phyloP scores from a whole-genome alignment of 768 basidiomycete species.

The Leccinum pellstonianum region DNA sequence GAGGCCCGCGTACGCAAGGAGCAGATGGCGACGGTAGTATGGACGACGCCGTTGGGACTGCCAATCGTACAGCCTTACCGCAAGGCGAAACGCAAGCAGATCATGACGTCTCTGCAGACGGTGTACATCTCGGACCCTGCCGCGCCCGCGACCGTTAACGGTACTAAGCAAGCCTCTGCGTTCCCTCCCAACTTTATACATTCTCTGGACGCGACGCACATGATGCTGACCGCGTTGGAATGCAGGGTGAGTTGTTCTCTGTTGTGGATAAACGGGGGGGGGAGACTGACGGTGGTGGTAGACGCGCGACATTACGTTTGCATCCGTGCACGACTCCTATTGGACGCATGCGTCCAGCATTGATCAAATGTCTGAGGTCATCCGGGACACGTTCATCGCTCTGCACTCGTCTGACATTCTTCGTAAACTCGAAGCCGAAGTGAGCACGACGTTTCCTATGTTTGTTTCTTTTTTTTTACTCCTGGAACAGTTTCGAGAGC shows the following conservation, averaged over 20 bases:
- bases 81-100: constrained; percentile 76
- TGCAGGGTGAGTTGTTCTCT: constrained; percentile 58
- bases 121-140: constrained; percentile 90
- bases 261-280: neutral
- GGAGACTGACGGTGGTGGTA: constrained; percentile 29
- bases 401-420: constrained; percentile 89
- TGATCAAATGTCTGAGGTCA: constrained; percentile 84
- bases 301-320: constrained; percentile 79
- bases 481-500: constrained; percentile 60
- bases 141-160: constrained; percentile 72
- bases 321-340: constrained; percentile 98
- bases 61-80: constrained; percentile 97
- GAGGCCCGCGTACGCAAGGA: constrained; percentile 63
- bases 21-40: constrained; percentile 93
- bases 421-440: constrained; percentile 68
- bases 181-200: constrained; percentile 99
- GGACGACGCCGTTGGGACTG: constrained; percentile 94
- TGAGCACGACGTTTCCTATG: constrained; percentile 31
- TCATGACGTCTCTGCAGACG: constrained; percentile 80
- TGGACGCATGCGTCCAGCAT: constrained; percentile 94
- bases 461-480: neutral
- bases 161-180: constrained; percentile 87
- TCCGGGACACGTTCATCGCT: constrained; percentile 91
- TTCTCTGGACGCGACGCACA: constrained; percentile 96
- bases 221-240: constrained; percentile 94